phyloP scores from a whole-genome alignment of 1,284 basidiomycete species.

The Ustanciosporium gigantosporum region DNA sequence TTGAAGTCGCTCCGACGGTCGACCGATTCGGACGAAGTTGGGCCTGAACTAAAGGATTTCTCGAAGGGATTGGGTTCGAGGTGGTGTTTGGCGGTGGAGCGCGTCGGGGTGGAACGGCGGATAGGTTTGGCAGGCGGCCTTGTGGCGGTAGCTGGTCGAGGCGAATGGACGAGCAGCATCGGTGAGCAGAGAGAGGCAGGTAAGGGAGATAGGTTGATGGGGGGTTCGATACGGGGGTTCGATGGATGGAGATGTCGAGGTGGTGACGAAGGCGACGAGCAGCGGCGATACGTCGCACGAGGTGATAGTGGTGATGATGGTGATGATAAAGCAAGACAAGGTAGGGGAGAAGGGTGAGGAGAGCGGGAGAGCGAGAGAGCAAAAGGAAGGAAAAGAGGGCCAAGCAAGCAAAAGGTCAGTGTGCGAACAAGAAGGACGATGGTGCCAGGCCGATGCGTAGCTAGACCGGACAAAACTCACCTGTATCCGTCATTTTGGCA shows the following conservation, averaged over 20 bases:
- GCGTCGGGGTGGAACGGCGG: conserved; percentile 12
- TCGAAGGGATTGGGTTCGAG: conserved; percentile 96
- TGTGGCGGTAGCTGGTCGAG: conserved; percentile 31
- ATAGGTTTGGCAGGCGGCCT: conserved; percentile 34
- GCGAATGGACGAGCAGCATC: conserved; percentile 19
- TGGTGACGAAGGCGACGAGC: not conserved
- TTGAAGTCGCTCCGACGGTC: conserved; percentile 32
- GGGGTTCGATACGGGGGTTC: too few relatives aligned
- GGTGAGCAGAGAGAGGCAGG: not conserved
- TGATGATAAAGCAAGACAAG: not conserved
- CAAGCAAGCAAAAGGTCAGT: not conserved
- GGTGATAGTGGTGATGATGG: not conserved
- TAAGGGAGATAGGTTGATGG: not conserved
- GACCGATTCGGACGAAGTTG: conserved; percentile 53
- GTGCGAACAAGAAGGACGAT: not conserved
- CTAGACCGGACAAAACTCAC: not conserved
- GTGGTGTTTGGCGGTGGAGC: conserved; percentile 51
- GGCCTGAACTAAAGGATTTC: conserved; percentile 77
- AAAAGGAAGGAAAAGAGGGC: too few relatives aligned
- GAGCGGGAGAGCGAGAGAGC: too few relatives aligned
- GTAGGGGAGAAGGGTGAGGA: not conserved
- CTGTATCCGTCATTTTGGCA: not conserved
- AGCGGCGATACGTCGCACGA: too few relatives aligned
- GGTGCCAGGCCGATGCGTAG: too few relatives aligned
- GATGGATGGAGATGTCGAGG: not conserved